Base-by-base conservation (phyloP, 257 asterid genomes). In the Fraxinus pennsylvanica region DNA sequence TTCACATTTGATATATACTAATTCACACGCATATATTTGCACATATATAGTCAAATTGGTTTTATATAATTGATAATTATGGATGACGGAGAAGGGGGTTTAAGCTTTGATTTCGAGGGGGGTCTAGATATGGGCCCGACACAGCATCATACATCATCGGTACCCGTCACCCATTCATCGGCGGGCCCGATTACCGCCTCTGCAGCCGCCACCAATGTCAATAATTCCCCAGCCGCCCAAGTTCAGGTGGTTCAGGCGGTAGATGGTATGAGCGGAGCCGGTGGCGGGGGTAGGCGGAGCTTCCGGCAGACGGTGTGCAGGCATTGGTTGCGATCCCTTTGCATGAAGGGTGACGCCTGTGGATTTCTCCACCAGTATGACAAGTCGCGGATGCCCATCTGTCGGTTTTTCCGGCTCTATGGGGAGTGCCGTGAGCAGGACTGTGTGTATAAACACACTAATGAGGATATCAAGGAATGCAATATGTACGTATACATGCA, bases 341-440 rank as follows among this genome's bases (percentile, higher is more conserved):
- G 98, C 68, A 93, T 91, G 97, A 91, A 92, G 77, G 98, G 98
- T 2, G 98, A 93, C 29, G 92, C 95, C 9, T 93, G 98, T 33
- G 98, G 97, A 12, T 91, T 93, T 76, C 94, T 93, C 74, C 97
- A 93, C 82, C 98, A 93, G 88, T 90, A 89, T 76, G 96, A 93
- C 72, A 93, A 91, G 87, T 84, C 97, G 14, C 82, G 98, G 81
- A 93, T 93, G 98, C 98, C 97, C 3, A 86, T 91, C 63, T 93
- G 97, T 84, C 89, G 97, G 47, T 93, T 93, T 74, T 93, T 91
- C 61, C 85, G 94, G 43, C 89, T 88, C 9, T 87, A 90, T 7
- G 98, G 97, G 4, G 97, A 94, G 87, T 94, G 97, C 76, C 88
- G 98, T 3, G 96, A 94, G 86, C 97, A 94, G 87, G 98, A 92